These are phyloP conservation scores for Pseudogymnoascus sp. DNA, from an alignment of 2,329 filamentous ascomycete genomes.

Conservation along the genomic window DNA sequence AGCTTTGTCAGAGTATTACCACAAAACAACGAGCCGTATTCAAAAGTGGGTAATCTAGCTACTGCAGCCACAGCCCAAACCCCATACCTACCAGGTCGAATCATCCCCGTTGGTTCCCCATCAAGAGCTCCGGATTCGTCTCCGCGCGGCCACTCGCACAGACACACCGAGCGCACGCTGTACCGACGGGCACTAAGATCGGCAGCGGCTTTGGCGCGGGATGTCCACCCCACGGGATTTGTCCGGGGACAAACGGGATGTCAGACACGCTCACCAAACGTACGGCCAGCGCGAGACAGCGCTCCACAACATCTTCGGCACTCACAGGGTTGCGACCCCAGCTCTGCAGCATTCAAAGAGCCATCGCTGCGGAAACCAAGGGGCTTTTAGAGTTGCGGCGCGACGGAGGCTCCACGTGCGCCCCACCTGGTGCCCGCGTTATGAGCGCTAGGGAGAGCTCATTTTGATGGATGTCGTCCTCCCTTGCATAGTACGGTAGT, in stretches of 20 bases:
- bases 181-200: neutral
- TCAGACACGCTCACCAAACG: neutral
- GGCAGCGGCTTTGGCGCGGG: neutral
- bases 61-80: neutral
- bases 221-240: neutral
- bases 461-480: neutral
- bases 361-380: neutral
- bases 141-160: neutral
- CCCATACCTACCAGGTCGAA: neutral
- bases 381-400: slow-evolving; percentile 1
- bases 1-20: neutral
- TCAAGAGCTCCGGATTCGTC: neutral
- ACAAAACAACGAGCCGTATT: neutral
- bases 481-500: neutral
- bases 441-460: neutral
- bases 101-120: neutral
- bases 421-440: slow-evolving; percentile 1
- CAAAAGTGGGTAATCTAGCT: neutral
- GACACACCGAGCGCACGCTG: neutral
- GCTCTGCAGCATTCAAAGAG: neutral
- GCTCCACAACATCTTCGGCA: neutral
- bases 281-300: neutral
- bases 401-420: neutral
- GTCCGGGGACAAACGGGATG: neutral
- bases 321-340: neutral